A percentile compares a stretch with the other conserved stretches of the same genome.
Conservation (phyloP, 805 yeast genomes). For the Wickerhamomyces queroliae region DNA sequence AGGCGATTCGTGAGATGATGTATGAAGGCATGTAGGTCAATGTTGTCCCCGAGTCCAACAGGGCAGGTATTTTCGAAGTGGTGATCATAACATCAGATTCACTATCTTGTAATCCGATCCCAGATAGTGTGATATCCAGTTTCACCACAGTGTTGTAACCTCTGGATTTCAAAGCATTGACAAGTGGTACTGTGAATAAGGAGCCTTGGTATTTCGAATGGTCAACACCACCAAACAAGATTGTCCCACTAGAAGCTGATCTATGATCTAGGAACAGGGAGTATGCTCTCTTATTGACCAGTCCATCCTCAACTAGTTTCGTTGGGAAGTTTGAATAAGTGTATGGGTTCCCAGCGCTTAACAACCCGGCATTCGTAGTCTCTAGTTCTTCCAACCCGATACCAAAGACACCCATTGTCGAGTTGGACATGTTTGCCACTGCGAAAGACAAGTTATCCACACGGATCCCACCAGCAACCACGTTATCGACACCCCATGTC, state of each 20-base stretch:
- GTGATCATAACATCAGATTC: slow-evolving; percentile 2
- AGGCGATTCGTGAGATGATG: slow-evolving; percentile 29
- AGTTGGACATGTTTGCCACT: slow-evolving; percentile 53
- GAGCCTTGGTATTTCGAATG: slow-evolving; percentile 52
- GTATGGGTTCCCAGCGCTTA: slow-evolving; percentile 13
- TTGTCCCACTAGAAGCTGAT: slow-evolving; percentile 39
- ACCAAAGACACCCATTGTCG: slow-evolving; percentile 60
- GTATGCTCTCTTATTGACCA: slow-evolving; percentile 49
- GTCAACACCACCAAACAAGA: slow-evolving; percentile 72
- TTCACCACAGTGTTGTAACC: slow-evolving; percentile 34
- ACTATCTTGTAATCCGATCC: slow-evolving; percentile 6
- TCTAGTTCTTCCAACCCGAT: slow-evolving; percentile 64
- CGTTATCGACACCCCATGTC: slow-evolving; percentile 39
- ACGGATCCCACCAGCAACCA: slow-evolving; percentile 44
- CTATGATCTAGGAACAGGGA: slow-evolving; percentile 53
- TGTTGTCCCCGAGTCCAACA: slow-evolving; percentile 40
- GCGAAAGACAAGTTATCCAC: slow-evolving; percentile 57
- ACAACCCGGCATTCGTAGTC: slow-evolving; percentile 31
- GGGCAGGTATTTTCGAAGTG: slow-evolving; percentile 24
- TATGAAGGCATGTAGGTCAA: slow-evolving; percentile 37
- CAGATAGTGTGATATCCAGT: slow-evolving; percentile 38
- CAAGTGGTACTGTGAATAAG: slow-evolving; percentile 42
- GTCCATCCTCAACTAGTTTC: slow-evolving; percentile 50
- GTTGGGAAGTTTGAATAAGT: slow-evolving; percentile 53
- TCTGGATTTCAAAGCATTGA: slow-evolving; percentile 32